phyloP scores from a whole-genome alignment of 768 basidiomycete genomes.

The Hysterangium stoloniferum region DNA sequence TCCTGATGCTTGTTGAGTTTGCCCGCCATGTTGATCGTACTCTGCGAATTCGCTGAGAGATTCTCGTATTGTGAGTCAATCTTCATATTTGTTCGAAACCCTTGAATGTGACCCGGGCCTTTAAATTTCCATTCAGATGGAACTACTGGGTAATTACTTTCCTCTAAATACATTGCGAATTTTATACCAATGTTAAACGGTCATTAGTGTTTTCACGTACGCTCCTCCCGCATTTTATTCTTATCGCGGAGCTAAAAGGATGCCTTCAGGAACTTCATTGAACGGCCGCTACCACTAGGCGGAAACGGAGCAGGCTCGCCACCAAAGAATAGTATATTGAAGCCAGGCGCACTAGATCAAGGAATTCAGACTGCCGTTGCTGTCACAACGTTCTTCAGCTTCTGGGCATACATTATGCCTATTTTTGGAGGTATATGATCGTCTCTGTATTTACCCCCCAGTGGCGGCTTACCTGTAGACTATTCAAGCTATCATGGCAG shows the following conservation, averaged over 20 bases:
- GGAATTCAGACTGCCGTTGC: constrained; percentile 10
- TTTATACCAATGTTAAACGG: not conserved
- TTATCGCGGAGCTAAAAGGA: not conserved
- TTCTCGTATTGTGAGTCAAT: constrained; percentile 6
- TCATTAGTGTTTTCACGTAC: constrained; percentile 8
- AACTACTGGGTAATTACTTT: constrained; percentile 8
- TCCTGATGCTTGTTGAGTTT: not conserved
- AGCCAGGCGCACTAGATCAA: constrained; percentile 5
- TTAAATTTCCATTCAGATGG: not conserved
- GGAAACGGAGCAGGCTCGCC: constrained; percentile 11
- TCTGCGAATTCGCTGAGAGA: constrained; percentile 10
- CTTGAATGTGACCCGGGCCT: not conserved
- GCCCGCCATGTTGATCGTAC: constrained; percentile 5
- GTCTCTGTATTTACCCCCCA: not conserved
- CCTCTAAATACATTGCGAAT: not conserved
- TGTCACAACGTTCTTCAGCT: constrained; percentile 9
- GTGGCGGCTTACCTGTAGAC: not conserved
- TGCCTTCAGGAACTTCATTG: constrained; percentile 1
- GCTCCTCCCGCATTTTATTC: not conserved
- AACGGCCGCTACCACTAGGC: constrained; percentile 7
- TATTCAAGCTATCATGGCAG: constrained; percentile 8
- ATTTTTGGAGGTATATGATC: constrained; percentile 3
- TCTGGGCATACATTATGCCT: constrained; percentile 10
- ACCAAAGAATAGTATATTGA: not conserved
- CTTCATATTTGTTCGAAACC: not conserved